Base-by-base conservation (phyloP, 768 basidiomycete species). In the Lentinula aciculospora region DNA sequence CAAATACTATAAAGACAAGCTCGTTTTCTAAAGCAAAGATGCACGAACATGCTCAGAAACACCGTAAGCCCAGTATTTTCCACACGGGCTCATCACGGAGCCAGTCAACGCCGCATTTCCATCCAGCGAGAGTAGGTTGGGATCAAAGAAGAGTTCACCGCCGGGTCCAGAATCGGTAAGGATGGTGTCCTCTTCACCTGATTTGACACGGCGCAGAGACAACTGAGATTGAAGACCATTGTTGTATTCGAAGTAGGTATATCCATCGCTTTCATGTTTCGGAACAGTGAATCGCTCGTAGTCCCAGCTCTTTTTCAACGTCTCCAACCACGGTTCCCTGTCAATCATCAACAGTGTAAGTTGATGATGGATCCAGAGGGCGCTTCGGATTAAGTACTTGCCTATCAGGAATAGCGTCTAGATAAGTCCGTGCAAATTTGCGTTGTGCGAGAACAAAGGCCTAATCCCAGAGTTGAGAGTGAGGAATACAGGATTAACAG, bases 41-140 rank as follows among this genome's bases (percentile, higher is more conserved):
- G 23, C 6, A 53, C 51, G 51, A 53, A 53, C 51, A 53, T 53
- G 51, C 23, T 53, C 34, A 53, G 51, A 53, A 17, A 53, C 51
- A 23, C 51, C 51, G 27, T 53, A 53, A 34, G 51, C 51, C 51
- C 51, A 53, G 36, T 53, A 53, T 7, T 37, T 21, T 36, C 51
- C 51, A 21, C 51, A 53, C 9, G 51, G 51, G 37, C 51, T 53
- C 51, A 53, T 53, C 31, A 17, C 15, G 15, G 36, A 53, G 5
- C 51, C 51, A 53, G 51, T 53, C 13, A 53, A 34, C 13, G 51
- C 29, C 6, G 51, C 51, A 23, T 53, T 53, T 15, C 51, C 51
- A 39, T 53, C 51, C 29, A 53, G 36, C 7, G 51, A 53, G 51
- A 53, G 17, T 34, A 53, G 7, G 21, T 53, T 53, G 0, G 51